Percentiles rank a stretch among this genome's conserved stretches.
phyloP scores from a whole-genome alignment of 371 early-diverging fungal genomes.

The Dipsacomyces acuminosporus region DNA sequence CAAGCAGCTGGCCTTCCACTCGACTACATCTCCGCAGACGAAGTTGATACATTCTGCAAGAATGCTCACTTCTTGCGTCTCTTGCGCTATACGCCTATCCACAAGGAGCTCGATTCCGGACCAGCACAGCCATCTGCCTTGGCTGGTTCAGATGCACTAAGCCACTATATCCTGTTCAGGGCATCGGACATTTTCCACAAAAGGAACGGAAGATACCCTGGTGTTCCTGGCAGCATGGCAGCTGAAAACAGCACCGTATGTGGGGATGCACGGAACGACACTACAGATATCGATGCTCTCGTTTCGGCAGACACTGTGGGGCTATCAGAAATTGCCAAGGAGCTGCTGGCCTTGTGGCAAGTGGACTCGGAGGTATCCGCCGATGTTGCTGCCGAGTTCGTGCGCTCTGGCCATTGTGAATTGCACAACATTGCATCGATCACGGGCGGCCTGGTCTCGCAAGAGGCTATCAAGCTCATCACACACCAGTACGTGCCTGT shows the following conservation, averaged over 20 bases:
- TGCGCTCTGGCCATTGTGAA: slow-evolving; percentile 69
- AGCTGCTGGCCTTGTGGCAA: slow-evolving; percentile 15
- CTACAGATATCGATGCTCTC: slow-evolving; percentile 9
- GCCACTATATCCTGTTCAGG: slow-evolving; percentile 65
- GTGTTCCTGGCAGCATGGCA: slow-evolving; percentile 43
- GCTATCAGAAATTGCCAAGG: slow-evolving; percentile 9
- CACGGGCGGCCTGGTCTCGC: slow-evolving; percentile 91
- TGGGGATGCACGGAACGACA: background rate
- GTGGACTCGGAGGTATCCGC: slow-evolving; percentile 32
- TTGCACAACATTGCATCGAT: slow-evolving; percentile 80
- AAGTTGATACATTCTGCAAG: slow-evolving; percentile 80
- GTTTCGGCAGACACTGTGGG: slow-evolving; percentile 7
- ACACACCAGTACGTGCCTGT: slow-evolving; percentile 89
- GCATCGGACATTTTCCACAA: slow-evolving; percentile 66
- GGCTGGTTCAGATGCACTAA: slow-evolving; percentile 45
- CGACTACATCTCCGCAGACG: slow-evolving; percentile 59
- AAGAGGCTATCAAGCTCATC: slow-evolving; percentile 90
- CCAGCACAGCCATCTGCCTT: slow-evolving; percentile 2
- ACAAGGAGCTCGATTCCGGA: slow-evolving; percentile 13
- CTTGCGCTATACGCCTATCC: slow-evolving; percentile 15
- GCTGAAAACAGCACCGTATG: too few species aligned
- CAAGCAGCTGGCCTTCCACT: slow-evolving; percentile 48
- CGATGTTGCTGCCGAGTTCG: slow-evolving; percentile 35
- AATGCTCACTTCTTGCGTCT: slow-evolving; percentile 59
- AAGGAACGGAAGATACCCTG: slow-evolving; percentile 55